A percentile compares a stretch with the other conserved stretches of the same genome.
These are phyloP conservation scores for Botrytis sinoallii DNA, from an alignment of 2,329 filamentous ascomycete genomes.

Conservation along the genomic window DNA sequence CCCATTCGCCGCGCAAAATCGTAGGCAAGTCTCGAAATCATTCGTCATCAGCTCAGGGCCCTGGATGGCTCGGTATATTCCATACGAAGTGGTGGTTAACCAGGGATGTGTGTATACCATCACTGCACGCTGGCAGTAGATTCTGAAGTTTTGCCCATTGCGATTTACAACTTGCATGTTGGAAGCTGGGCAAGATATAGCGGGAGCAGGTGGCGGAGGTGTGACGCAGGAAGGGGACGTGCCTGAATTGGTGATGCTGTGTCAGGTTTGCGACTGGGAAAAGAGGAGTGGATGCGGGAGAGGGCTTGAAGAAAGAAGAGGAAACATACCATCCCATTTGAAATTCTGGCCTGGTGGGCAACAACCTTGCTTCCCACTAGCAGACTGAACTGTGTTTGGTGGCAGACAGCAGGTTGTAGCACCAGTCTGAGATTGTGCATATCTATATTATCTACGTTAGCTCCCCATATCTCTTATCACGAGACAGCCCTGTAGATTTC, in stretches of 20 bases:
- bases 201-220: neutral
- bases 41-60: constrained; percentile 9
- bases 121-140: constrained; percentile 11
- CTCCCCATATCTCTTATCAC: neutral
- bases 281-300: no score
- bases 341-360: neutral
- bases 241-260: neutral
- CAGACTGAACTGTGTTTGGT: neutral
- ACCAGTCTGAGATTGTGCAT: neutral
- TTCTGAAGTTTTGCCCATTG: constrained; percentile 9
- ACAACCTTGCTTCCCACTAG: constrained; percentile 4
- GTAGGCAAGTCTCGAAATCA: neutral
- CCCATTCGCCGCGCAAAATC: neutral
- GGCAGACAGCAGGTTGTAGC: neutral
- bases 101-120: constrained; percentile 10
- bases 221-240: neutral
- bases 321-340: neutral
- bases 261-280: neutral
- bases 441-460: neutral
- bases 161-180: constrained; percentile 4
- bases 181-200: constrained; percentile 6
- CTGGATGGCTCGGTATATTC: constrained; percentile 2
- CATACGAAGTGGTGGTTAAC: constrained; percentile 5
- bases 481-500: neutral
- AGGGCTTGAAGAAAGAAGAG: no score